A percentile compares a stretch with the other conserved stretches of the same genome.
These are phyloP conservation scores for Darksidea phi DNA, from an alignment of 495 filamentous ascomycete species.

Conservation along the genomic window DNA sequence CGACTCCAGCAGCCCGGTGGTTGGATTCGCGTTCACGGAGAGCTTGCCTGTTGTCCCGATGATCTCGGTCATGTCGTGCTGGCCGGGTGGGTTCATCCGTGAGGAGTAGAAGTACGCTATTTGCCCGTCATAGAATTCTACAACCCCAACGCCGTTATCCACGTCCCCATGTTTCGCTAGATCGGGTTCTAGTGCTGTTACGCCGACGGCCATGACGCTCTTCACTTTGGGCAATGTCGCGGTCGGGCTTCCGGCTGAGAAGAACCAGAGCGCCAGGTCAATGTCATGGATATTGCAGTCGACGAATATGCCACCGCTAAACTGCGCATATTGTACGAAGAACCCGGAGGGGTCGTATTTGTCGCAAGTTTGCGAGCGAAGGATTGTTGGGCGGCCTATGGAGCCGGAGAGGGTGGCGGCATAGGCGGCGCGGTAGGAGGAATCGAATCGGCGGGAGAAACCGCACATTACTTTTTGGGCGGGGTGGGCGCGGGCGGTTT, in stretches of 20 bases:
- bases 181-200: slow-evolving; percentile 61
- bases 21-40: slow-evolving; percentile 56
- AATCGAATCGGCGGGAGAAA: slow-evolving; percentile 48
- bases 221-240: slow-evolving; percentile 42
- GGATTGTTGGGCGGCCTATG: slow-evolving; percentile 46
- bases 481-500: slow-evolving; percentile 40
- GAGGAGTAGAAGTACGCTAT: slow-evolving; percentile 61
- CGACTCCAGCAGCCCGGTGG: slow-evolving; percentile 53
- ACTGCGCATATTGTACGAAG: slow-evolving; percentile 48
- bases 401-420: slow-evolving; percentile 33
- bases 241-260: slow-evolving; percentile 39
- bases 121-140: slow-evolving; percentile 61
- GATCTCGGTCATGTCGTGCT: slow-evolving; percentile 64
- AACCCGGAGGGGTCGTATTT: slow-evolving; percentile 48
- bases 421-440: slow-evolving; percentile 42
- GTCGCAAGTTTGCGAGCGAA: slow-evolving; percentile 51
- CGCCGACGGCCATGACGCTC: slow-evolving; percentile 54
- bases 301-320: slow-evolving; percentile 51
- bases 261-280: slow-evolving; percentile 50
- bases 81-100: slow-evolving; percentile 64
- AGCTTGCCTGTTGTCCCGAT: slow-evolving; percentile 63
- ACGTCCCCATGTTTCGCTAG: slow-evolving; percentile 57
- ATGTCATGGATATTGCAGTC: slow-evolving; percentile 53
- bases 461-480: slow-evolving; percentile 46
- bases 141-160: slow-evolving; percentile 63